Base-by-base conservation (phyloP, 73 alveolate species). In the Uronychia setigera region DNA sequence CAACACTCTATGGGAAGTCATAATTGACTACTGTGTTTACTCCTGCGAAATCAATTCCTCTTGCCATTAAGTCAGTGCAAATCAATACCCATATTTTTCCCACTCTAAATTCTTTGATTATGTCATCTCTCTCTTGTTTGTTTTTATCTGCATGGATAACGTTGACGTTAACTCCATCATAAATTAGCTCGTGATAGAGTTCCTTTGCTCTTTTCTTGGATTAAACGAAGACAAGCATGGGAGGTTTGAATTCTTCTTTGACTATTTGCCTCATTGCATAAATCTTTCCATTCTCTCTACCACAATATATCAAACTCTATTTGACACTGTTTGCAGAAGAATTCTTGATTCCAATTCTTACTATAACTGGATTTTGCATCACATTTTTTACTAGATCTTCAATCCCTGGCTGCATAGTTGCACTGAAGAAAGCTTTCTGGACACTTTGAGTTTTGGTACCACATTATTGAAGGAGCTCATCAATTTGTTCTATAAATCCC, bases 151-250 rank as follows among this genome's bases (percentile, higher is more conserved):
- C 94, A 87, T 92, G 97, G 80, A 97, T 95, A 57, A 93, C 94
- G 81, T 92, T 94, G 27, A 90, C 98, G 76, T 91, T 93, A 9
- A 96, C 89, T 33, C 95, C 94, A 57, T 94, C 98, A 79, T 91
- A 95, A 77, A 92, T 87, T 59, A 97, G 95, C 88, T 97, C 98
- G 35, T 95, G 94, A 88, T 93, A 95, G 26, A 97, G 92, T 83
- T 95, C 96, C 85, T 91, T 92, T n/a, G 97, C 97, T 78, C 98
- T 89, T 34, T 91, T 89, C 89, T 97, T 97, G 11, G 99, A 95
- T 91, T 98, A 97, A 27, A 98, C 99, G 88, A 98, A 98, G 35
- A 98, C 94, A 33, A 98, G 93, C 77, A 98, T 94, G 29, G 99
- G 99, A 14, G 99, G 99, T 59, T 92, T 96, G 81, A 98, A 80